Evolutionary conservation across 1,139 yeast species (phyloP).

Genomic region (Suhomyces kunorum): DNA sequence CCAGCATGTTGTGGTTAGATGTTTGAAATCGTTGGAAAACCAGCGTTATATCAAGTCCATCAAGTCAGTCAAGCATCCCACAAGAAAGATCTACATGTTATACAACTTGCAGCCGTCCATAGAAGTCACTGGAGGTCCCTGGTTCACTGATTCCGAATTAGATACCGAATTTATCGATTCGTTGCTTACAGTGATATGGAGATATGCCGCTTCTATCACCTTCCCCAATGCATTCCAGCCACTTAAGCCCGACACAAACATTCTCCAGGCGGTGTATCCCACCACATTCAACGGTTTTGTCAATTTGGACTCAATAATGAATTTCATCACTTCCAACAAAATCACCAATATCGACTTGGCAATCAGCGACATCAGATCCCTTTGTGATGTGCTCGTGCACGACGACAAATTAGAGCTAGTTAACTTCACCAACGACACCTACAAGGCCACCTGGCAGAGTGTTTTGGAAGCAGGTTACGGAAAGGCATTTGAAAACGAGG

Average conservation of each 20-base stretch:
- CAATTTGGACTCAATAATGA: conserved; percentile 68
- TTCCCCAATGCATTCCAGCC: conserved; percentile 69
- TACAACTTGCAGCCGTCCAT: conserved; percentile 90
- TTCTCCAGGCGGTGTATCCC: conserved; percentile 42
- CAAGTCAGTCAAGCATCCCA: conserved; percentile 93
- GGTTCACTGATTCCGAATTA: conserved; percentile 96
- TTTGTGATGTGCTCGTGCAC: conserved; percentile 84
- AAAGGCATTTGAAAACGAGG: conserved; percentile 32
- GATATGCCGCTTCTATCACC: conserved; percentile 73
- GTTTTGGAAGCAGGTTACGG: conserved; percentile 65
- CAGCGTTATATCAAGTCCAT: conserved; percentile 87
- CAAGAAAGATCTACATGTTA: conserved; percentile 93
- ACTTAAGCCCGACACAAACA: conserved; percentile 39
- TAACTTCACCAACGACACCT: conserved; percentile 47
- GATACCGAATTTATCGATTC: conserved; percentile 93
- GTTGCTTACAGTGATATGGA: conserved; percentile 81
- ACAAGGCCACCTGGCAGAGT: conserved; percentile 61
- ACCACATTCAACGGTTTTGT: conserved; percentile 60
- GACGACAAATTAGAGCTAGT: conserved; percentile 82
- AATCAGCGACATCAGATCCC: conserved; percentile 68
- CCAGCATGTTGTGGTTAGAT: conserved; percentile 85
- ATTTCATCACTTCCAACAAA: conserved; percentile 71
- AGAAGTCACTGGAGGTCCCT: conserved; percentile 98
- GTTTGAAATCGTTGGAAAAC: conserved; percentile 78
- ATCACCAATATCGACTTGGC: conserved; percentile 83